phyloP scores from a whole-genome alignment of 768 basidiomycete genomes.

The Tylopilus balloui region DNA sequence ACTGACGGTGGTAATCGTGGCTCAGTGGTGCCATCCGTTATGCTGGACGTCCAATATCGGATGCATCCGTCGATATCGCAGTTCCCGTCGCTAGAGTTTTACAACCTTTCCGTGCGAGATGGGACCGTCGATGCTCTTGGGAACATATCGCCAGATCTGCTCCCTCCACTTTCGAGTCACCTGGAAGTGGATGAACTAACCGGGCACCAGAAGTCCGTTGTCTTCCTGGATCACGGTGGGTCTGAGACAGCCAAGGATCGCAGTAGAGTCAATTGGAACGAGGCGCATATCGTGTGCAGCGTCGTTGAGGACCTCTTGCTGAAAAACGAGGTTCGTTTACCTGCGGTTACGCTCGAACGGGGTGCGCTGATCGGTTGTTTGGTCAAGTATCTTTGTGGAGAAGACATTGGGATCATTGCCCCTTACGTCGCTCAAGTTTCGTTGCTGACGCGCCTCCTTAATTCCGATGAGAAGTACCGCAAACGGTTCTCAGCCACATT shows the following conservation, averaged over 20 bases:
- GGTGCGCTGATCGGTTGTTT: constrained; percentile 8
- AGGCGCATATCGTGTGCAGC: constrained; percentile 72
- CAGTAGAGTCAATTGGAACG: constrained; percentile 73
- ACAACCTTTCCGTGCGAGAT: constrained; percentile 62
- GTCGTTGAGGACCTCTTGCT: constrained; percentile 79
- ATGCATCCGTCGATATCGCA: constrained; percentile 91
- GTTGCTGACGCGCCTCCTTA: constrained; percentile 64
- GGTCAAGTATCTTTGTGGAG: constrained; percentile 53
- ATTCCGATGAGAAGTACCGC: constrained; percentile 46
- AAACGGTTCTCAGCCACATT: constrained; percentile 55
- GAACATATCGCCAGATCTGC: constrained; percentile 43
- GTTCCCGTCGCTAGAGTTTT: constrained; percentile 85
- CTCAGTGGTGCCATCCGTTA: constrained; percentile 78
- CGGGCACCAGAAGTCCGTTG: constrained; percentile 54
- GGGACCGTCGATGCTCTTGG: constrained; percentile 62
- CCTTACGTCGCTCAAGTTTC: constrained; percentile 88
- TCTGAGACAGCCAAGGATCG: constrained; percentile 62
- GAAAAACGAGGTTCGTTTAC: constrained; percentile 60
- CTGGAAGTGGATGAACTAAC: constrained; percentile 35
- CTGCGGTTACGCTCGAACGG: neutral
- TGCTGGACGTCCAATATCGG: constrained; percentile 92
- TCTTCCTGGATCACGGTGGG: constrained; percentile 78
- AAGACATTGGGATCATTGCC: constrained; percentile 88
- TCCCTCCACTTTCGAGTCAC: constrained; percentile 60
- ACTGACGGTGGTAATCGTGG: constrained; percentile 8